Evolutionary conservation across 306 rosid genomes (phyloP).

Genomic region (Citrullus mucosospermus): DNA sequence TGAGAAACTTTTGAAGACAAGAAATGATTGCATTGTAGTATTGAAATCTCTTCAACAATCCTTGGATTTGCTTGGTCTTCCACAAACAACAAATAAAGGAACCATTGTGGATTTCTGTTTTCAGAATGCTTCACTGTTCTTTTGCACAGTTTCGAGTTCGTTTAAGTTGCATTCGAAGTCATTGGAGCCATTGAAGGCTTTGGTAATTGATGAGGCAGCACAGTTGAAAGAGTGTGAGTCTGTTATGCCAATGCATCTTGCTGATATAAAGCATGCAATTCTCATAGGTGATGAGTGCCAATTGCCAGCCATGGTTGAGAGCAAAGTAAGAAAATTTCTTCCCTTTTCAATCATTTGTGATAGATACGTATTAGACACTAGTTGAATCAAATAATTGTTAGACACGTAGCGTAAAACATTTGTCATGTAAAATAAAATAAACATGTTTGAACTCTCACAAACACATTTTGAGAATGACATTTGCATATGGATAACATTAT

Average conservation of each 20-base stretch:
- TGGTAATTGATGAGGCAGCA: conserved; percentile 79
- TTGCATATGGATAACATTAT: no score
- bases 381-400: no score
- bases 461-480: no score
- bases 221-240: conserved; percentile 63
- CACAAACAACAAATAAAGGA: conserved; percentile 5
- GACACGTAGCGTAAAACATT: no score
- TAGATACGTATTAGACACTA: not conserved
- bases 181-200: conserved; percentile 22
- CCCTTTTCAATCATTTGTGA: no score
- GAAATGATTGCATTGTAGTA: conserved; percentile 28
- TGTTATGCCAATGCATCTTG: conserved; percentile 52
- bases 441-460: no score
- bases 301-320: conserved; percentile 52
- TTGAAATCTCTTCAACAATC: conserved; percentile 23
- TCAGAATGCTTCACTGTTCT: conserved; percentile 37
- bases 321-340: conserved; percentile 18
- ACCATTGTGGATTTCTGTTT: conserved; percentile 35
- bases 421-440: no score
- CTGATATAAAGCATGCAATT: conserved; percentile 33
- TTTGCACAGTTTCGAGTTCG: conserved; percentile 60
- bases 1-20: conserved; percentile 12
- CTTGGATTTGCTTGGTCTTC: conserved; percentile 29
- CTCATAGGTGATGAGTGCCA: conserved; percentile 73
- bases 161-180: conserved; percentile 29